Base-by-base conservation (phyloP, 202 grass and related monocot species). In the Elaeis oleifera region DNA sequence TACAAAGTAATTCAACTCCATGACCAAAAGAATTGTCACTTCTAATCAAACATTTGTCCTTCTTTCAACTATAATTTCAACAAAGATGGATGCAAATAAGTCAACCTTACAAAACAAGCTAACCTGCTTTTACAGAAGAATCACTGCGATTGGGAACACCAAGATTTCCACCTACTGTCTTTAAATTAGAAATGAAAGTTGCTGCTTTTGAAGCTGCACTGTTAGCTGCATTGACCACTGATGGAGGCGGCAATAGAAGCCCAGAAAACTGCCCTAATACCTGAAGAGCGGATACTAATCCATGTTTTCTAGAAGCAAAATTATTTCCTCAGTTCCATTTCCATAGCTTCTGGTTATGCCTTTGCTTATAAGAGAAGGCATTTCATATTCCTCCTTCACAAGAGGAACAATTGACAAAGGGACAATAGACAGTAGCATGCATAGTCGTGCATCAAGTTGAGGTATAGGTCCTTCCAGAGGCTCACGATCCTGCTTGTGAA, bases 381-480 rank as follows among this genome's bases (percentile, higher is more conserved):
- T 52, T 54, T 99, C 80, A 58, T 50, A 64, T 71, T 99, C 94
- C 75, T 92, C 94, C 79, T 94, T 86, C 55, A 99, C 53, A 80
- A 99, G 78, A 36, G 71, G 71, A 63, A 59, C 65, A 73, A 99
- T 77, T 51, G 82, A 74, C 76, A 92, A 74, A 51, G 94, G 94
- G 74, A 94, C 80, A 68, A 94, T 77, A 63, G 94, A 80, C 60
- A 99, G 76, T 19, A 99, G 67, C 74, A 99, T 73, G 77, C 85
- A 99, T 61, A 99, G 53, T 69, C 94, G 88, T 49, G 88, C 61
- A 49, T 99, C 94, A 29, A 91, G 87, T 53, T 92, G 84, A 52
- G 94, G 94, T 64, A 77, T 69, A 66, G 94, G 94, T 26, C 94
- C 94, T 71, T 99, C 94, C 5, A 89, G 59, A 72, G 84, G 80